Percentiles rank a stretch among this genome's conserved stretches.
phyloP scores from a whole-genome alignment of 2,329 filamentous ascomycete genomes.

The Calonectria leucothoes region DNA sequence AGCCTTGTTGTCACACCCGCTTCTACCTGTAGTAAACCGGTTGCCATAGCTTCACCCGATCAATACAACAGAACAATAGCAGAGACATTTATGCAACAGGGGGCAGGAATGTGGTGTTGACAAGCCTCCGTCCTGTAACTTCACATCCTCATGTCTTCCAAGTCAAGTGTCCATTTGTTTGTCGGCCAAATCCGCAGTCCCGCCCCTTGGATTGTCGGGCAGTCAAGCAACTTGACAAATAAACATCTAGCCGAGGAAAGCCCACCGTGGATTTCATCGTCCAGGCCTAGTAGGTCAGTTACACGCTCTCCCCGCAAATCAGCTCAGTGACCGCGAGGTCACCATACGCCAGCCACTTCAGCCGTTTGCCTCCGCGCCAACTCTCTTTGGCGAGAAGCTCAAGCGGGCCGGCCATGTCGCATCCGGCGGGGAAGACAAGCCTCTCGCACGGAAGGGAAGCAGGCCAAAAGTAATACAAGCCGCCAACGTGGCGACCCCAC shows the following conservation, averaged over 20 bases:
- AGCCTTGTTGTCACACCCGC: neutral
- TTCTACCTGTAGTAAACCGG: neutral
- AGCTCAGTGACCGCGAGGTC: neutral
- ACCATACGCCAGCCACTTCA: neutral
- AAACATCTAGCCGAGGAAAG: neutral
- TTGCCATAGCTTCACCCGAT: neutral
- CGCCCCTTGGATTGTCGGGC: neutral
- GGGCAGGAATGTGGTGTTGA: too few relatives aligned
- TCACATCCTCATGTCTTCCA: too few relatives aligned
- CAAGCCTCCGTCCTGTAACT: too few relatives aligned
- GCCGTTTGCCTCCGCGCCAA: neutral
- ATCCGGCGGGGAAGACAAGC: neutral
- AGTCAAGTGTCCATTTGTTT: neutral
- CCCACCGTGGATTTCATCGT: neutral
- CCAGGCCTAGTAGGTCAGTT: neutral
- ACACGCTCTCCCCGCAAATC: neutral
- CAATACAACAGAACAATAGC: neutral
- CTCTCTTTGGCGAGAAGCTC: neutral
- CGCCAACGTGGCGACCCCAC: slow-evolving; percentile 1
- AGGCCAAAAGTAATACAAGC: neutral
- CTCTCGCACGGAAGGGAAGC: neutral
- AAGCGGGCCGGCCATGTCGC: neutral
- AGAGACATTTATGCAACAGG: too few relatives aligned
- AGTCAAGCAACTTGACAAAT: neutral
- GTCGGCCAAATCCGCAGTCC: neutral